phyloP scores from a whole-genome alignment of 73 alveolate species.

The Tetrahymena malaccensis region DNA sequence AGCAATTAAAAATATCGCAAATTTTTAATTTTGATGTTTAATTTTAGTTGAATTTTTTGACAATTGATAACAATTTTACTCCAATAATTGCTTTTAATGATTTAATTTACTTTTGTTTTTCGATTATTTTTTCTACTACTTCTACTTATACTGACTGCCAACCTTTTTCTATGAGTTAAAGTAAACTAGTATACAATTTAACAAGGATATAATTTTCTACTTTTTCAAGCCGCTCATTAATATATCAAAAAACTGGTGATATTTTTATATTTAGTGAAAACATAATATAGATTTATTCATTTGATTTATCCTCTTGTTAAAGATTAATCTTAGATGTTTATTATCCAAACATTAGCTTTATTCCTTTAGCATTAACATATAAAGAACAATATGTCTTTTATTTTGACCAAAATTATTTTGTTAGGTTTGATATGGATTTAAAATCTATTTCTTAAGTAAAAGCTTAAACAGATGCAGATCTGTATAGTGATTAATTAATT shows the following conservation, averaged over 20 bases:
- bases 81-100: not conserved
- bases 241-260: not conserved
- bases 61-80: not conserved
- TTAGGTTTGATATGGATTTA: not conserved
- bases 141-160: not conserved
- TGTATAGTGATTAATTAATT: not conserved
- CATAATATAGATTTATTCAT: not conserved
- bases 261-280: too few relatives aligned
- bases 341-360: not conserved
- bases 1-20: too few relatives aligned
- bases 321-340: not conserved
- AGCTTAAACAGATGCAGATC: not conserved
- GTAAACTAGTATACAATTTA: not conserved
- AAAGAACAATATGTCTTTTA: not conserved
- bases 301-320: not conserved
- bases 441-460: not conserved
- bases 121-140: not conserved
- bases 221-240: too few relatives aligned
- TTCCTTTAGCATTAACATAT: not conserved
- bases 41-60: too few relatives aligned
- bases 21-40: too few relatives aligned
- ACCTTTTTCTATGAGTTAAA: not conserved
- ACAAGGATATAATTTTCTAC: not conserved
- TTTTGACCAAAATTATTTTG: not conserved
- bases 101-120: not conserved